These are phyloP conservation scores for Metschnikowia hibisci DNA, from an alignment of 805 yeast genomes.

Conservation along the genomic window DNA sequence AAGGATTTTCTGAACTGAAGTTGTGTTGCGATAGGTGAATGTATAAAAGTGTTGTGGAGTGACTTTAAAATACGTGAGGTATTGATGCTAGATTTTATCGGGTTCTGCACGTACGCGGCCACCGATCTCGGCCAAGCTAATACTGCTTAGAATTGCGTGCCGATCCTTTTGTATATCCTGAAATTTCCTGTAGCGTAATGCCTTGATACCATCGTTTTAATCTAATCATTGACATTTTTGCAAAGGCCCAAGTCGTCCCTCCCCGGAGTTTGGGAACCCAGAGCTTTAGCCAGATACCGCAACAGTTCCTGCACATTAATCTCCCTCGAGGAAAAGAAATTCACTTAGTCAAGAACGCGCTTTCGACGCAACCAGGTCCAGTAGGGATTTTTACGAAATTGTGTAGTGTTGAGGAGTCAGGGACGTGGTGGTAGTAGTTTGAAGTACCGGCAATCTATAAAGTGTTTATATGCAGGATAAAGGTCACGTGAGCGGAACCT, in stretches of 20 bases:
- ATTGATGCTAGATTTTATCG: conserved; percentile 2
- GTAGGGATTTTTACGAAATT: no score
- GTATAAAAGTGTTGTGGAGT: neutral
- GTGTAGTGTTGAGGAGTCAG: no score
- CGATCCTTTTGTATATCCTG: no score
- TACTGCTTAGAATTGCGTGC: neutral
- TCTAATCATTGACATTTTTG: no score
- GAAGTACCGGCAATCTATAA: no score
- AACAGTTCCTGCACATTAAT: neutral
- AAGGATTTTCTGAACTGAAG: neutral
- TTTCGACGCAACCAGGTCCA: no score
- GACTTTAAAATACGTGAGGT: neutral
- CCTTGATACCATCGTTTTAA: no score
- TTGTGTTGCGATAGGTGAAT: neutral
- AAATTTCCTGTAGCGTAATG: no score
- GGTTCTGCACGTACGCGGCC: conserved; percentile 5
- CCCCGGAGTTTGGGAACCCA: neutral
- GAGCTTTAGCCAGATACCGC: neutral
- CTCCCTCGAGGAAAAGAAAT: neutral
- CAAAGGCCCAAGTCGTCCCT: neutral
- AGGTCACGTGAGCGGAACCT: neutral
- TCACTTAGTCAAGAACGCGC: neutral
- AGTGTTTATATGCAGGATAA: neutral
- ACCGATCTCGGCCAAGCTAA: conserved; percentile 4
- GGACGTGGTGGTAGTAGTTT: neutral